These are phyloP conservation scores for Fusarium piperis DNA, from an alignment of 2,329 filamentous ascomycete species.

Conservation along the genomic window DNA sequence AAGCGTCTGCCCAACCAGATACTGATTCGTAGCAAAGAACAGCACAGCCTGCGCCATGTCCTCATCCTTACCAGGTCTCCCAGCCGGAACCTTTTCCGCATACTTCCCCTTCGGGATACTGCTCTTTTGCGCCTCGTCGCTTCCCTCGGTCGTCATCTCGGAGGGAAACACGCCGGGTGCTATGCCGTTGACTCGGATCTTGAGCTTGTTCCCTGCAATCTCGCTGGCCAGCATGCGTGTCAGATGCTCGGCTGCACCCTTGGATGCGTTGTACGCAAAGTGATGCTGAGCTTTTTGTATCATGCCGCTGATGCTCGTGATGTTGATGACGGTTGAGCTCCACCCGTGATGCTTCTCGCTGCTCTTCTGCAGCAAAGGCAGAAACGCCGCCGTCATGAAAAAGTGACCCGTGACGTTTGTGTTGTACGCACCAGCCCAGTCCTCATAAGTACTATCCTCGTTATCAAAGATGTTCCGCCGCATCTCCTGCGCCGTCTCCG, in stretches of 20 bases:
- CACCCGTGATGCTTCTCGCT: slow-evolving; percentile 55
- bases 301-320: slow-evolving; percentile 73
- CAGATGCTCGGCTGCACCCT: slow-evolving; percentile 72
- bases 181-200: slow-evolving; percentile 76
- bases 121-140: slow-evolving; percentile 64
- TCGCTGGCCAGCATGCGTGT: slow-evolving; percentile 72
- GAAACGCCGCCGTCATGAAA: slow-evolving; percentile 70
- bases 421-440: slow-evolving; percentile 77
- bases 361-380: slow-evolving; percentile 67
- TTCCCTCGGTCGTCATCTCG: slow-evolving; percentile 72
- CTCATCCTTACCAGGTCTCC: slow-evolving; percentile 73
- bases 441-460: slow-evolving; percentile 65
- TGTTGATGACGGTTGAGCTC: slow-evolving; percentile 72
- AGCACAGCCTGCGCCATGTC: slow-evolving; percentile 77
- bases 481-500: slow-evolving; percentile 60
- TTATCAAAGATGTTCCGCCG: slow-evolving; percentile 74
- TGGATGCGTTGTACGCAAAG: slow-evolving; percentile 71
- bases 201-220: slow-evolving; percentile 66
- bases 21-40: slow-evolving; percentile 58
- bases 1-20: slow-evolving; percentile 55
- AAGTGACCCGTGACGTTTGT: slow-evolving; percentile 79
- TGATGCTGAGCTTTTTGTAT: slow-evolving; percentile 72
- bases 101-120: slow-evolving; percentile 66
- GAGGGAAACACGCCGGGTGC: slow-evolving; percentile 77
- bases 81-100: slow-evolving; percentile 69